Base-by-base conservation (phyloP, 495 filamentous ascomycete genomes). In the Talaromyces trachyspermus region DNA sequence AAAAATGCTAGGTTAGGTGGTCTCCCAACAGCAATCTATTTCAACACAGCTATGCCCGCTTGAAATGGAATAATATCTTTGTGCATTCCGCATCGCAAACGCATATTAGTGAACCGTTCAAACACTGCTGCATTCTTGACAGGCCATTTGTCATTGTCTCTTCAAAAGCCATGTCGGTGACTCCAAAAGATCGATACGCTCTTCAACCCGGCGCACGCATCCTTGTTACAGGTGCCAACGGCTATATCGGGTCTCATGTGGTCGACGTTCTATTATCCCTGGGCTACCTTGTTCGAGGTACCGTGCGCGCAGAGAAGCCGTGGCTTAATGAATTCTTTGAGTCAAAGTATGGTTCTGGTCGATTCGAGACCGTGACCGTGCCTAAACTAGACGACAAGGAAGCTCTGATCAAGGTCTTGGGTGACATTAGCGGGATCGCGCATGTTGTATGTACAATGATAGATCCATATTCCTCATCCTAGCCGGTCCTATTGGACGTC, bases 151-250 rank as follows among this genome's bases (percentile, higher is more conserved):
- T n/a, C n/a, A n/a, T n/a, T n/a, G n/a, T n/a, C n/a, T n/a, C n/a
- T n/a, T n/a, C n/a, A n/a, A n/a, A n/a, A n/a, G n/a, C n/a, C n/a
- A n/a, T n/a, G n/a, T n/a, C n/a, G n/a, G n/a, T n/a, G n/a, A n/a
- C n/a, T n/a, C n/a, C n/a, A n/a, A n/a, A n/a, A n/a, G n/a, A n/a
- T n/a, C n/a, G n/a, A n/a, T n/a, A n/a, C n/a, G 43, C 29, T 25
- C 32, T 55, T 4, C 42, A 36, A 7, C 19, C 15, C 4, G 52
- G 49, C 29, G 46, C 45, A 8, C 43, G 36, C 33, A 50, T 77
- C 43, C 63, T 81, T 14, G 68, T 84, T 23, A 83, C 76, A 4
- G 77, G 76, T n/a, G 68, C 60, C 18, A 81, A 74, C 52, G 77
- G 78, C 40, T 76, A 66, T 49, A 74, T 81, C 46, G 78, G 57